Percentiles rank a stretch among this genome's conserved stretches.
These are phyloP conservation scores for Corylus americana DNA, from an alignment of 306 rosid genomes.

Conservation along the genomic window DNA sequence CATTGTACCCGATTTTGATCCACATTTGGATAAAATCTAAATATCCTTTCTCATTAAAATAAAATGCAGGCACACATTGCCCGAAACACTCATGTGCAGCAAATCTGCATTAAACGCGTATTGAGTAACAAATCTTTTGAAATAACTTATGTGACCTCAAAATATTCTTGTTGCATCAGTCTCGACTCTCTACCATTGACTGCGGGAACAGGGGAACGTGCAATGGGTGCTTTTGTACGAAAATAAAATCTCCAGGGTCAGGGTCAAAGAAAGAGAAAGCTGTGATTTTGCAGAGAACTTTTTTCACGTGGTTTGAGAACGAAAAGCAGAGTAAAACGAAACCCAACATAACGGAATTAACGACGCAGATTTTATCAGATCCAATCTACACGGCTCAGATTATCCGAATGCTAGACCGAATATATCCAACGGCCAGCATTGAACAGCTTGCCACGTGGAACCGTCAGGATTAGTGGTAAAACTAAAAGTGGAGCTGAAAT, in stretches of 20 bases:
- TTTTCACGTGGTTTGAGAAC: neutral
- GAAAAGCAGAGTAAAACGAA: neutral
- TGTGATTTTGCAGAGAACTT: neutral
- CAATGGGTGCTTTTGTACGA: neutral
- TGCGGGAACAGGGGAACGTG: neutral
- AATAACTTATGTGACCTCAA: neutral
- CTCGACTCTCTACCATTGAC: neutral
- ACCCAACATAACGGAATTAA: constrained; percentile 20
- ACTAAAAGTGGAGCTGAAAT: constrained; percentile 3
- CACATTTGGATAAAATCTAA: too few species aligned
- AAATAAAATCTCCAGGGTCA: too few species aligned
- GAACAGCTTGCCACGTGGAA: constrained; percentile 18
- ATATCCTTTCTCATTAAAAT: too few species aligned
- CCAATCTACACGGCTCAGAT: constrained; percentile 38
- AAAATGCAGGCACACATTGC: neutral
- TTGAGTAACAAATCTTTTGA: too few species aligned
- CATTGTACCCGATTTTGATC: too few species aligned
- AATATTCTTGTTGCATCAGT: neutral
- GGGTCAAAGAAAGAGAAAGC: constrained; percentile 3
- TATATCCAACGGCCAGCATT: constrained; percentile 14
- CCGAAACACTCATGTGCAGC: neutral
- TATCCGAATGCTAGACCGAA: neutral
- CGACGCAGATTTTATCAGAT: constrained; percentile 40
- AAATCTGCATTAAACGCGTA: neutral
- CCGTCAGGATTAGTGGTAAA: neutral